Conservation (phyloP, 352 stramenopile species). For the Pythium utonaiense region DNA sequence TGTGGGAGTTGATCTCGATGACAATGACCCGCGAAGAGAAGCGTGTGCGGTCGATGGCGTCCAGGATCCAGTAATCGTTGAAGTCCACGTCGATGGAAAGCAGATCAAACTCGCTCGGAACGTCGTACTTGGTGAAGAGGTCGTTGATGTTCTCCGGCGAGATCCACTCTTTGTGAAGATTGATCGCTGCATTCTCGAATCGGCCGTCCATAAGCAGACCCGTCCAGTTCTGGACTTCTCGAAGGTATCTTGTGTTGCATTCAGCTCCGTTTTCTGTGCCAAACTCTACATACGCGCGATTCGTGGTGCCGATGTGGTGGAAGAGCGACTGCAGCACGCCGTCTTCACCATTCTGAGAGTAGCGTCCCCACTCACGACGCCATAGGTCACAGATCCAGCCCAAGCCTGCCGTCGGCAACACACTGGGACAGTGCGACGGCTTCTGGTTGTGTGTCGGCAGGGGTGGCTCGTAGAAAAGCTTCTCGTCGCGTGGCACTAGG, state of each 20-base stretch:
- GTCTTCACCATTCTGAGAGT: constrained; percentile 73
- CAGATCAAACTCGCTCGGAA: constrained; percentile 49
- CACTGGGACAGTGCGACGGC: constrained; percentile 1
- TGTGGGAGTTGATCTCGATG: constrained; percentile 63
- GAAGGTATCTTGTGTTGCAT: constrained; percentile 60
- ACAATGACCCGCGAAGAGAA: constrained; percentile 58
- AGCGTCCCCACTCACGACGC: constrained; percentile 59
- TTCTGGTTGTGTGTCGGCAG: constrained; percentile 1
- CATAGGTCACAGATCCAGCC: constrained; percentile 58
- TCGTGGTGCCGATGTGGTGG: constrained; percentile 33
- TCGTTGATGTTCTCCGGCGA: constrained; percentile 58
- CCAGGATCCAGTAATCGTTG: constrained; percentile 70
- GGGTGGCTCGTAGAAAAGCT: constrained; percentile 7
- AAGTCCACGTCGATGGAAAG: constrained; percentile 76
- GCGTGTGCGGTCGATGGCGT: constrained; percentile 36
- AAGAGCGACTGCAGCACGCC: constrained; percentile 63
- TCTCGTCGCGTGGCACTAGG: constrained; percentile 7
- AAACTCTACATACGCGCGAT: constrained; percentile 61
- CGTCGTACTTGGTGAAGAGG: constrained; percentile 43
- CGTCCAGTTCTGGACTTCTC: constrained; percentile 44
- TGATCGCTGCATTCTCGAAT: constrained; percentile 38
- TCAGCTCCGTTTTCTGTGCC: constrained; percentile 48
- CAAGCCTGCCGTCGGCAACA: neutral
- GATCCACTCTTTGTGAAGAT: constrained; percentile 58
- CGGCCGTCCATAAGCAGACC: constrained; percentile 61